Evolutionary conservation across 192 early-diverging fungal species (phyloP).

Genomic region (Coemansia sp.): DNA sequence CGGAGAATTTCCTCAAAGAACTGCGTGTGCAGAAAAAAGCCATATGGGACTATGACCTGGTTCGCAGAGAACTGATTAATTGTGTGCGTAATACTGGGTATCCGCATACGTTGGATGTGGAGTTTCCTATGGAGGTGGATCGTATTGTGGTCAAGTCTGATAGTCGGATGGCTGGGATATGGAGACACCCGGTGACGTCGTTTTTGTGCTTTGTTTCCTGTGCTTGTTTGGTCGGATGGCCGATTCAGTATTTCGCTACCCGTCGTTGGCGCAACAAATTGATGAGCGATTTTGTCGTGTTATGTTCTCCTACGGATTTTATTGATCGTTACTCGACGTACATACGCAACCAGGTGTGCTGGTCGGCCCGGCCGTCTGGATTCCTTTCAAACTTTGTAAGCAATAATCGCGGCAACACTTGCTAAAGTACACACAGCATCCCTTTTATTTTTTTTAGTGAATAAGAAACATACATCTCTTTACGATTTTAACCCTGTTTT

Average conservation of each 20-base stretch:
- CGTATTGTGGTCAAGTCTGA: slow-evolving; percentile 26
- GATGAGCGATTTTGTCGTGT: slow-evolving; percentile 48
- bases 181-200: slow-evolving; percentile 37
- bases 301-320: slow-evolving; percentile 32
- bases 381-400: too few species aligned
- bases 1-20: slow-evolving; percentile 38
- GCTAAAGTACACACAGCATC: too few species aligned
- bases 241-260: slow-evolving; percentile 22
- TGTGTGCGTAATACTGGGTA: slow-evolving; percentile 31
- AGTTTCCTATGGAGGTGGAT: slow-evolving; percentile 42
- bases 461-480: not conserved
- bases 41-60: slow-evolving; percentile 48
- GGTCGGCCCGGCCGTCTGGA: slow-evolving; percentile 8
- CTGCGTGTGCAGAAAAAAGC: slow-evolving; percentile 39
- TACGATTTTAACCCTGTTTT: not conserved
- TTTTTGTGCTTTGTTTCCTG: slow-evolving; percentile 42
- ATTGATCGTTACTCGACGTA: slow-evolving; percentile 29
- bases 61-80: slow-evolving; percentile 16
- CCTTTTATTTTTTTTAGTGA: too few species aligned
- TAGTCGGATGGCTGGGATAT: slow-evolving; percentile 9
- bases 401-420: too few species aligned
- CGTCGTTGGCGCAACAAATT: slow-evolving; percentile 36
- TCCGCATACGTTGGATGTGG: slow-evolving; percentile 31
- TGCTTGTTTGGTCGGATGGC: slow-evolving; percentile 43
- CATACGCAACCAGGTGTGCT: slow-evolving; percentile 38